Base-by-base conservation (phyloP, 306 rosid species). In the Rosa persica region DNA sequence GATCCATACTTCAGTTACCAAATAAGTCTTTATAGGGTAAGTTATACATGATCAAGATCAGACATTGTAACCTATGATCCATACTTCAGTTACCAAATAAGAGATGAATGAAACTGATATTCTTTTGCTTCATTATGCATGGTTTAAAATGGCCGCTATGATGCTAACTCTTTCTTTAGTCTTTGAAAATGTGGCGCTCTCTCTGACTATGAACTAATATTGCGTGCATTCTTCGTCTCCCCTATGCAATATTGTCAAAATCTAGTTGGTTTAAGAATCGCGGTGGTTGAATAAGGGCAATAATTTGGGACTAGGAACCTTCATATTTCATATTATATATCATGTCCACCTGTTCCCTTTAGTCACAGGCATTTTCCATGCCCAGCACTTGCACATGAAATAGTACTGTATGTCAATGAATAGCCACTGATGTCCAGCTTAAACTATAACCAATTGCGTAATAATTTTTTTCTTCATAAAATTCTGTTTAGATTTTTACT, bases 1-100 rank as follows among this genome's bases (percentile, higher is more conserved):
- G 61, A 77, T 72, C 73, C 82, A 34, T 80, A 75, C 85, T 77
- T 39, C 34, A 40, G 72, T 81, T 84, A 34, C 81, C 75, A 62
- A 23, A 66, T 70, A 68, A 76, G 77, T 80, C 76, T 81, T 70
- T 67, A 47, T 60, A 76, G 74, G 82, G 60, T 54, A 77, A 72
- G 72, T 78, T 85, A 81, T 76, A 62, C 72, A 46, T 62, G 79
- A 58, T 38, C 47, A 73, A 48, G 54, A 75, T 72, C 76, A 54
- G 51, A 58, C 47, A 39, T 27, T 70, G 80, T 80, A 78, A 68
- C 72, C 36, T 72, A 40, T 47, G 62, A 77, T 72, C 73, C 83
- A 34, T 80, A 75, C 85, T 77, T 40, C 36, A 40, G 72, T 81
- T 84, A 34, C 81, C 75, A 64, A 23, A 66, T 70, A 69, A 76